These are phyloP conservation scores for Hyphopichia wangnamkhiaoensis DNA, from an alignment of 1,139 yeast species.

Conservation along the genomic window DNA sequence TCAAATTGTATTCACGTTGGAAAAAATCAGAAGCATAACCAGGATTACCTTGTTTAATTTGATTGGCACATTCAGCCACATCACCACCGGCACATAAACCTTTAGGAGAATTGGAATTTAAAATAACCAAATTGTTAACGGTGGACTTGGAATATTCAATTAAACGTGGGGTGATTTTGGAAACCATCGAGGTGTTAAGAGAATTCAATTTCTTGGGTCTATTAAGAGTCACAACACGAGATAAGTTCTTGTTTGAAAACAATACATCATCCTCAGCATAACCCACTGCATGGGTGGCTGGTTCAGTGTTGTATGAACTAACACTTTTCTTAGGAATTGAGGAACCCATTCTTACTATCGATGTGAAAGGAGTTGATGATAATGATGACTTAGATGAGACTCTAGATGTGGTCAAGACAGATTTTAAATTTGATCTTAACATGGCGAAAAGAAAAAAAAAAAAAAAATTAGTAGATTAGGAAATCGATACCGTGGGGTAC, in stretches of 20 bases:
- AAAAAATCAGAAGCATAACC: conserved; percentile 66
- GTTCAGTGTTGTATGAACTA: conserved; percentile 2
- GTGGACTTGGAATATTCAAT: conserved; percentile 73
- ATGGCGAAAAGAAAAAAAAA: conserved; percentile 9
- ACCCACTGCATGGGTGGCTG: conserved; percentile 9
- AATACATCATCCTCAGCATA: conserved; percentile 55
- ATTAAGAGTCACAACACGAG: conserved; percentile 77
- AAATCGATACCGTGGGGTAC: not conserved
- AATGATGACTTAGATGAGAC: conserved; percentile 3
- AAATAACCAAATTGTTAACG: conserved; percentile 62
- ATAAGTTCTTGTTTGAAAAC: conserved; percentile 60
- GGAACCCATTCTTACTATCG: not conserved
- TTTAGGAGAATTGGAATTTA: conserved; percentile 66
- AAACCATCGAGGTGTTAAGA: conserved; percentile 75
- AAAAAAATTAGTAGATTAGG: conserved; percentile 2
- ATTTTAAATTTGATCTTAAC: conserved; percentile 8
- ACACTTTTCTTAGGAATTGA: not conserved
- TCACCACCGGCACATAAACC: conserved; percentile 94
- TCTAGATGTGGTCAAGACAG: conserved; percentile 2
- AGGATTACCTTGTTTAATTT: conserved; percentile 50
- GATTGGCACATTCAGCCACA: conserved; percentile 71
- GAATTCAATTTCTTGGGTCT: conserved; percentile 86
- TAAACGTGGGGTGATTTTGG: conserved; percentile 71
- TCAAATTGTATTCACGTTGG: conserved; percentile 76
- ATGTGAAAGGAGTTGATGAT: not conserved